Percentiles rank a stretch among this genome's conserved stretches.
These are phyloP conservation scores for Malbranchea zuffiana DNA, from an alignment of 2,329 filamentous ascomycete genomes.

Conservation along the genomic window DNA sequence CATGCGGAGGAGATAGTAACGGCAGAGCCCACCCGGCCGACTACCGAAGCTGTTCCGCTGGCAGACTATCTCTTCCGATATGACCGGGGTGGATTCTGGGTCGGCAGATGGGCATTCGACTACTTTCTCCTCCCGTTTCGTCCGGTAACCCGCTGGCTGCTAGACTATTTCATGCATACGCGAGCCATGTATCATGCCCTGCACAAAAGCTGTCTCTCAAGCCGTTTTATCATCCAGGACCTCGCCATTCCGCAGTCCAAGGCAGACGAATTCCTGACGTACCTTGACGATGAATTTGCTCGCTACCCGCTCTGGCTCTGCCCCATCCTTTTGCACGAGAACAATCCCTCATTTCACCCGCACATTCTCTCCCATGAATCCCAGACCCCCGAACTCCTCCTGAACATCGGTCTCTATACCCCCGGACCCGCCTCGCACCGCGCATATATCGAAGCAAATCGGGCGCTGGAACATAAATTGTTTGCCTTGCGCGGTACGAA, in stretches of 20 bases:
- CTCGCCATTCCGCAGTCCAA: slow-evolving; percentile 44
- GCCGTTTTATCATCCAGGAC: slow-evolving; percentile 50
- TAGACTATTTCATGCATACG: slow-evolving; percentile 50
- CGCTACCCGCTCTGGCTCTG: slow-evolving; percentile 52
- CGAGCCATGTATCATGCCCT: slow-evolving; percentile 50
- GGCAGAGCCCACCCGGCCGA: slow-evolving; percentile 10
- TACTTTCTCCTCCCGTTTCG: slow-evolving; percentile 51
- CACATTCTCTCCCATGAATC: not conserved
- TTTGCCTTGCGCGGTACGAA: slow-evolving; percentile 63
- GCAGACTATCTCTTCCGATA: slow-evolving; percentile 47
- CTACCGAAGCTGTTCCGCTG: slow-evolving; percentile 36
- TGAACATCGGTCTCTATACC: slow-evolving; percentile 65
- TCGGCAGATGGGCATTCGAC: slow-evolving; percentile 43
- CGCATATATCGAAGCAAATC: slow-evolving; percentile 59
- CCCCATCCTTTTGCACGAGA: slow-evolving; percentile 30
- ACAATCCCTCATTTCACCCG: slow-evolving; percentile 6
- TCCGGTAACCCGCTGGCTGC: slow-evolving; percentile 43
- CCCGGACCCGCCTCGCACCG: slow-evolving; percentile 49
- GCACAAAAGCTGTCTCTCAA: slow-evolving; percentile 43
- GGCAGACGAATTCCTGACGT: slow-evolving; percentile 41
- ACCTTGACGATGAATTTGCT: slow-evolving; percentile 33
- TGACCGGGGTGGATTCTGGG: slow-evolving; percentile 51
- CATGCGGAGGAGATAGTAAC: slow-evolving; percentile 43
- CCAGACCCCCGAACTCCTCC: slow-evolving; percentile 1
- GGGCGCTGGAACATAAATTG: slow-evolving; percentile 59